Percentiles rank a stretch among this genome's conserved stretches.
Conservation (phyloP, 768 basidiomycete species). For the Hydnomerulius pinastri region DNA sequence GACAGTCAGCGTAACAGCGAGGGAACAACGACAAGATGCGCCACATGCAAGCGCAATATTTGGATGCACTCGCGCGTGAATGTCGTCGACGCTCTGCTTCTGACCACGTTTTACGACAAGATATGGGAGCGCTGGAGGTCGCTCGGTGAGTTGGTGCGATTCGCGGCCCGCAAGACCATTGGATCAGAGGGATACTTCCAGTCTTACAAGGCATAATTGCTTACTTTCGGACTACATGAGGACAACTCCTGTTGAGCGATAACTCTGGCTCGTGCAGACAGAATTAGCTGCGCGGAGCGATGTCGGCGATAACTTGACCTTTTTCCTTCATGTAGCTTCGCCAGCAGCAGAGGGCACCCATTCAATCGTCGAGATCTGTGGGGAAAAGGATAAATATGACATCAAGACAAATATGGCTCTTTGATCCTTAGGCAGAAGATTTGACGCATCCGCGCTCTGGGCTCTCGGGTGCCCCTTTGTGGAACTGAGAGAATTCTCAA, state of each 20-base stretch:
- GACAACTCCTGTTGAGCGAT: not conserved
- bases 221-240: not conserved
- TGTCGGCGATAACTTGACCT: too few species aligned
- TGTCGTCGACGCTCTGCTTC: too few species aligned
- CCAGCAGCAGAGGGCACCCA: not conserved
- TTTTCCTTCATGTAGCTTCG: too few species aligned
- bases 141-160: too few species aligned
- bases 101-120: not conserved
- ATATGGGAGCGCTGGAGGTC: not conserved
- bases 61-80: constrained; percentile 12
- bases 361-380: not conserved
- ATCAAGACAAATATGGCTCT: not conserved
- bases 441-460: not conserved
- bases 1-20: constrained; percentile 2
- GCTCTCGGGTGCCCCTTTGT: not conserved
- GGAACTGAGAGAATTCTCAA: not conserved
- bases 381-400: constrained; percentile 1
- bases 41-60: constrained; percentile 8
- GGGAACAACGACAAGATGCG: constrained; percentile 9
- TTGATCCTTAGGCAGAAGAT: constrained; percentile 3
- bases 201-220: not conserved
- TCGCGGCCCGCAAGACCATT: not conserved
- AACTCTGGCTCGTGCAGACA: too few species aligned
- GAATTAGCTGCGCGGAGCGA: too few species aligned
- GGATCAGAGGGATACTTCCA: not conserved